These are phyloP conservation scores for Mycena pura DNA, from an alignment of 768 basidiomycete species.

Conservation along the genomic window DNA sequence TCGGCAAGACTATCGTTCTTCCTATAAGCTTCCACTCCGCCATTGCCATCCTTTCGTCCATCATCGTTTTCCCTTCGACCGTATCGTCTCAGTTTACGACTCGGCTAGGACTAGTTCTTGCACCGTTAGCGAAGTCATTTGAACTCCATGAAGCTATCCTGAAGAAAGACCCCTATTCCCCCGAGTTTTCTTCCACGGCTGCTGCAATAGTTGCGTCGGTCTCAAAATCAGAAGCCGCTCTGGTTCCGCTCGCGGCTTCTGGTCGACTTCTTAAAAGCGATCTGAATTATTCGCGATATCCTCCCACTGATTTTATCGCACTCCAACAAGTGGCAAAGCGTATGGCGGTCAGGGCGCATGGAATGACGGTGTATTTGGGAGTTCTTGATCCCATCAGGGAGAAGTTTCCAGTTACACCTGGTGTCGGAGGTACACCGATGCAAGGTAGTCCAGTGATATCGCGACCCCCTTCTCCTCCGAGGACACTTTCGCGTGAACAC, in stretches of 20 bases:
- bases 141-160: conserved; percentile 55
- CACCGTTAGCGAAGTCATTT: conserved; percentile 54
- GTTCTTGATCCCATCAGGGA: conserved; percentile 70
- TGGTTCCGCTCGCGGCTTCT: conserved; percentile 60
- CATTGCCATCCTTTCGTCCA: conserved; percentile 56
- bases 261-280: conserved; percentile 63
- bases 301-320: conserved; percentile 58
- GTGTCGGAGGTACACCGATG: conserved; percentile 42
- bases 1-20: conserved; percentile 59
- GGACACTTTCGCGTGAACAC: conserved; percentile 9
- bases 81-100: conserved; percentile 65
- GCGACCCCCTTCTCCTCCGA: conserved; percentile 37
- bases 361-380: conserved; percentile 65
- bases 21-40: conserved; percentile 68
- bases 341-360: conserved; percentile 64
- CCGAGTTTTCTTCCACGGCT: conserved; percentile 43
- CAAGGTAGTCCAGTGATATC: conserved; percentile 38
- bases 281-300: conserved; percentile 64
- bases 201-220: conserved; percentile 38
- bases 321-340: conserved; percentile 58
- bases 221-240: conserved; percentile 52
- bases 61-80: conserved; percentile 67
- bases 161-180: conserved; percentile 46
- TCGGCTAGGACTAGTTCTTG: conserved; percentile 53
- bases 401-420: conserved; percentile 59